phyloP scores from a whole-genome alignment of 202 grass and related monocot species.

The Dendrocalamus latiflorus region DNA sequence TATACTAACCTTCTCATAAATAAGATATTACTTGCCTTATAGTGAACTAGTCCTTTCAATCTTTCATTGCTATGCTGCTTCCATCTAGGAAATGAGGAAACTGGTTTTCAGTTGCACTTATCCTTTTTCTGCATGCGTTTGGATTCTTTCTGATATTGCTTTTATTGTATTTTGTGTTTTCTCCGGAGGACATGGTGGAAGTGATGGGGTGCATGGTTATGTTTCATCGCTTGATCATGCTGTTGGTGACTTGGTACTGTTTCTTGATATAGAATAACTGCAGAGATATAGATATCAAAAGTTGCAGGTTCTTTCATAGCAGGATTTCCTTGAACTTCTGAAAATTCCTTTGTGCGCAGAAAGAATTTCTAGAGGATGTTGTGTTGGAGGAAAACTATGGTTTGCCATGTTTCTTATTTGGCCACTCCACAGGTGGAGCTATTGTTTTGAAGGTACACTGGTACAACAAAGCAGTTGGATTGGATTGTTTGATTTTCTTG shows the following conservation, averaged over 20 bases:
- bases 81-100: not conserved
- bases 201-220: conserved; percentile 94
- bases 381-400: conserved; percentile 51
- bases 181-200: conserved; percentile 82
- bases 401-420: conserved; percentile 88
- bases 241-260: conserved; percentile 71
- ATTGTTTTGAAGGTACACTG: conserved; percentile 80
- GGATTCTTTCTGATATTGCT: conserved; percentile 7
- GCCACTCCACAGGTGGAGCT: conserved; percentile 91
- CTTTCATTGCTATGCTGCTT: not conserved
- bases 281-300: not conserved
- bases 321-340: not conserved
- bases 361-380: conserved; percentile 71
- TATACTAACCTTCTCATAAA: not conserved
- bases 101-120: not conserved
- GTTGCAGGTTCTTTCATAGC: not conserved
- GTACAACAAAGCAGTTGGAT: not conserved
- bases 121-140: not conserved
- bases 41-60: not conserved
- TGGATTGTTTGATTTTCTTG: conserved; percentile 10
- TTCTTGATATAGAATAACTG: conserved; percentile 9
- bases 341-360: conserved; percentile 43
- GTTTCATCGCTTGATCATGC: conserved; percentile 95
- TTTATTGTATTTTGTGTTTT: conserved; percentile 18
- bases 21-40: not conserved